These are phyloP conservation scores for Protomyces inouyei DNA, from an alignment of 1,139 yeast genomes.

Conservation along the genomic window DNA sequence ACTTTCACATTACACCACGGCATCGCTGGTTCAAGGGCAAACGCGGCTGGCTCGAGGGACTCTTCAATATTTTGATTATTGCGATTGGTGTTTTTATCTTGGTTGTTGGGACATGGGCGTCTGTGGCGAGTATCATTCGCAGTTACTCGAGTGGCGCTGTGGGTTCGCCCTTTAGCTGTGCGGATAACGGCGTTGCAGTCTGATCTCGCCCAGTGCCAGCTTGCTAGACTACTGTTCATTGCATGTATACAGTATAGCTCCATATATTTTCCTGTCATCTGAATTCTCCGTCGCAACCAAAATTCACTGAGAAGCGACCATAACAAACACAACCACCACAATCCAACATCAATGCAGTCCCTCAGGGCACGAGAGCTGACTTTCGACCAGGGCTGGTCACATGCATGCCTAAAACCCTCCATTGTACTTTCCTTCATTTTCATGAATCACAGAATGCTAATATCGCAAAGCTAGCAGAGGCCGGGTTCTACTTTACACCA, in stretches of 20 bases:
- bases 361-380: background rate
- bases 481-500: slow-evolving; percentile 71
- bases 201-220: background rate
- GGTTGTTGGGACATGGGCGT: slow-evolving; percentile 58
- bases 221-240: no score
- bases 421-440: background rate
- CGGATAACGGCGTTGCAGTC: slow-evolving; percentile 42
- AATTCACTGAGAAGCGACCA: no score
- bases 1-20: slow-evolving; percentile 39
- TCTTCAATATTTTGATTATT: slow-evolving; percentile 44
- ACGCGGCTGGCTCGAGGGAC: slow-evolving; percentile 36
- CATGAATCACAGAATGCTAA: background rate
- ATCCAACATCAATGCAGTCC: background rate
- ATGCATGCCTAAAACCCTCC: background rate
- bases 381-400: background rate
- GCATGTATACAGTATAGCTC: no score
- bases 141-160: slow-evolving; percentile 48
- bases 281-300: no score
- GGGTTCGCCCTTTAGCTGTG: slow-evolving; percentile 52
- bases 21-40: slow-evolving; percentile 33
- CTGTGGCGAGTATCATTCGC: slow-evolving; percentile 50
- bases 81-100: slow-evolving; percentile 50
- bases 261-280: no score
- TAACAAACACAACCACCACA: background rate
- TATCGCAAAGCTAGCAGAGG: slow-evolving; percentile 46